Evolutionary conservation across 176 grass and related monocot genomes (phyloP).

Genomic region (Tillandsia leiboldiana): DNA sequence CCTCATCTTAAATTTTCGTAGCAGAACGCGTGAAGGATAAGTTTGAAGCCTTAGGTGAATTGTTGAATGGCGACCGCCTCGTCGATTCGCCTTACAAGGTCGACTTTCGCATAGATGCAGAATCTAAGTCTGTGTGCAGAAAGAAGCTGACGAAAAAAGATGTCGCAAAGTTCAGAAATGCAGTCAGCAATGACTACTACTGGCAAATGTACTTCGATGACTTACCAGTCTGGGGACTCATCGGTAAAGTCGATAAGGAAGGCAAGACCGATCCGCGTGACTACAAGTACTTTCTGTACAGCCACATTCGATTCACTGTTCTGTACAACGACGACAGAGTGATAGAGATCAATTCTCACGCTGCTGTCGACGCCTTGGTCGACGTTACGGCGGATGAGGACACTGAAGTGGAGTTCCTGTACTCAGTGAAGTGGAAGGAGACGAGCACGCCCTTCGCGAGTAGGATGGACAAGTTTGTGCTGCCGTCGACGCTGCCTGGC

Average conservation of each 20-base stretch:
- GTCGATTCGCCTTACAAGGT: constrained; percentile 3
- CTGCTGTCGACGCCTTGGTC: background rate
- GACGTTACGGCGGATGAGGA: background rate
- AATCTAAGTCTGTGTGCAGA: background rate
- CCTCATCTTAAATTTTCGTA: background rate
- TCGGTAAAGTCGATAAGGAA: constrained; percentile 3
- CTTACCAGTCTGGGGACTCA: constrained; percentile 8
- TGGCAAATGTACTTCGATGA: constrained; percentile 8
- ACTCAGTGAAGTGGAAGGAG: constrained; percentile 6
- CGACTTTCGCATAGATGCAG: background rate
- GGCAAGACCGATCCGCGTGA: background rate
- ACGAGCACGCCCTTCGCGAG: background rate
- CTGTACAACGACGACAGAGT: background rate
- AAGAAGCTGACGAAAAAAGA: constrained; percentile 4
- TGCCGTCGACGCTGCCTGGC: background rate
- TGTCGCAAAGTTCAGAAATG: constrained; percentile 4
- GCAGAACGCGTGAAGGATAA: background rate
- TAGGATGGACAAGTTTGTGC: background rate
- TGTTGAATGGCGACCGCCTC: constrained; percentile 5
- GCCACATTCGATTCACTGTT: background rate
- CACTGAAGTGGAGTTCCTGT: constrained; percentile 6
- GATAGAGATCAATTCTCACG: constrained; percentile 4
- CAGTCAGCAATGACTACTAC: constrained; percentile 11
- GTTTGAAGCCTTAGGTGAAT: constrained; percentile 5
- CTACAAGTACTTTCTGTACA: constrained; percentile 8